Base-by-base conservation (phyloP, 116 monocot species). In the Papilionanthe hybrid region DNA sequence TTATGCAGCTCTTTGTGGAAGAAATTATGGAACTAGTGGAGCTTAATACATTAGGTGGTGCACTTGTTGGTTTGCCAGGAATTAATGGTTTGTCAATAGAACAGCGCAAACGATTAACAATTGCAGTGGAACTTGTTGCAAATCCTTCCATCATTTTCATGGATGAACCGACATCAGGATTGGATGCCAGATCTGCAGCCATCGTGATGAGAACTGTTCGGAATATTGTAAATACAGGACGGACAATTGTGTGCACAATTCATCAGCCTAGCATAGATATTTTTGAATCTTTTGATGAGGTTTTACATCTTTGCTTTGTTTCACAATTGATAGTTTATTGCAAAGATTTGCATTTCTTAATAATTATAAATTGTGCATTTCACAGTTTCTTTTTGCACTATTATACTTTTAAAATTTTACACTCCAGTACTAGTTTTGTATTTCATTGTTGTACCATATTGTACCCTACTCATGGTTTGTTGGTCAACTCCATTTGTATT, bases 261-360 rank as follows among this genome's bases (percentile, higher is more conserved):
- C 99, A 99, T 83, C 99, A 99, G 78, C 99, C 99, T 77, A 99
- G 99, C 79, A 99, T 99, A 48, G 99, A 99, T 84, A 99, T 99
- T 78, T 99, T 99, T 81, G 99, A 99, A 72, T 99, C 99, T 28
- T 99, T 99, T 85, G 99, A 99, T 84, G 99, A 99, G 99, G 99
- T 99, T 74, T 43, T 45, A 5, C 66, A 74, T 83, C 58, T 73
- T 48, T 44, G 22, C 42, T 73, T 73, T 73, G 18, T 2, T 44
- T 29, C 73, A 44, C 2, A 20, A 44, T 22, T 18, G 20, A 43
- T n/a, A n/a, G 42, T 44, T 63, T 22, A 73, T 45, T 73, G 73
- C 45, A 73, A 20, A n/a, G 43, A 9, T 7, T 22, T 43, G 8
- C 20, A 41, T 44, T 73, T 73, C 9, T n/a, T 72, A 43, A 9